These are phyloP conservation scores for Harringtonia aguacate DNA, from an alignment of 2,329 filamentous ascomycete genomes.

Conservation along the genomic window DNA sequence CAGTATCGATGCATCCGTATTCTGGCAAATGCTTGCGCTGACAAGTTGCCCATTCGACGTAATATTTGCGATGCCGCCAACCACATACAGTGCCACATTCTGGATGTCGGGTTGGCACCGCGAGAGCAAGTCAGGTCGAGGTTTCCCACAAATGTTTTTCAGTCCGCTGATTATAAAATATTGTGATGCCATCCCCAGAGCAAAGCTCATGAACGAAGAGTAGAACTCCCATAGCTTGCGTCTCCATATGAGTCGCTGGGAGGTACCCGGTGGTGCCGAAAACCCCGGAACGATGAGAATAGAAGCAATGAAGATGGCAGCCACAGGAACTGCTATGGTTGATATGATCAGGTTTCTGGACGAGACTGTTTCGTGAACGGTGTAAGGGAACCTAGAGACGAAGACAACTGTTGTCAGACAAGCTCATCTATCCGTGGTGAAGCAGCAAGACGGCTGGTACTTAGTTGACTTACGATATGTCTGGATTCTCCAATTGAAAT, in stretches of 20 bases:
- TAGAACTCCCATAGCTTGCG: conserved; percentile 89
- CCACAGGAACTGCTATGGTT: conserved; percentile 51
- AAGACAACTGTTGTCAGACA: too few species aligned
- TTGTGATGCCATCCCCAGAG: conserved; percentile 56
- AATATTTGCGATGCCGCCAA: conserved; percentile 48
- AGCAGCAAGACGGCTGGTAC: background rate
- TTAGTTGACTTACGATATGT: conserved; percentile 54
- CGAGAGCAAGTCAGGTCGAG: conserved; percentile 48
- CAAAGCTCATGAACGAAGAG: conserved; percentile 73
- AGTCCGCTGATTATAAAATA: conserved; percentile 78
- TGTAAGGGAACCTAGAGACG: conserved; percentile 53
- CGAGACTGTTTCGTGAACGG: conserved; percentile 60
- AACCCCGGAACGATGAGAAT: conserved; percentile 63
- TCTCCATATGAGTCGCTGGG: conserved; percentile 57
- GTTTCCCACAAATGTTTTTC: conserved; percentile 81
- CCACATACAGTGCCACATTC: conserved; percentile 46
- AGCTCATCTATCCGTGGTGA: background rate
- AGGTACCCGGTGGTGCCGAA: conserved; percentile 52
- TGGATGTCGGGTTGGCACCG: conserved; percentile 67
- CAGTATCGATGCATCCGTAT: conserved; percentile 47
- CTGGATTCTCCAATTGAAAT: conserved; percentile 62
- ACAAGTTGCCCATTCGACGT: conserved; percentile 57
- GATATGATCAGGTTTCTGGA: conserved; percentile 53
- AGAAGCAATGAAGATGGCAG: conserved; percentile 57
- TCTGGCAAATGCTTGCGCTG: conserved; percentile 63